These are phyloP conservation scores for sunflower (Helianthus annuus) DNA, from an alignment of 129 eudicot species.

Conservation along the genomic window HanXRQr2.0-SUNRISE NC_035441.2:139638799-139639298, in stretches of 20 bases:
- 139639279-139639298: too few species aligned
- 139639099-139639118: slow-evolving; percentile 47
- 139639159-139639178: slow-evolving; percentile 54
- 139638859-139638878: too few species aligned
- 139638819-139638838: too few species aligned
- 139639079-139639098: not conserved
- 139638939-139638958: not conserved
- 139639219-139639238: slow-evolving; percentile 58
- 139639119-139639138: slow-evolving; percentile 56
- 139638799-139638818: too few species aligned
- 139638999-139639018: not conserved
- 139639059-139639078: not conserved
- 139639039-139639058: not conserved
- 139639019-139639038: not conserved
- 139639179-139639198: slow-evolving; percentile 47
- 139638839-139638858: too few species aligned
- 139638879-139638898: not conserved
- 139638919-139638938: too few species aligned
- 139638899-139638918: not conserved
- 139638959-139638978: not conserved
- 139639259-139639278: too few species aligned
- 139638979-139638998: not conserved
- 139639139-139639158: slow-evolving; percentile 49
- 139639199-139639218: slow-evolving; percentile 53
- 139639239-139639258: too few species aligned